These are phyloP conservation scores for Kazachstania kunashirensis DNA, from an alignment of 805 yeast species.

Conservation along the genomic window DNA sequence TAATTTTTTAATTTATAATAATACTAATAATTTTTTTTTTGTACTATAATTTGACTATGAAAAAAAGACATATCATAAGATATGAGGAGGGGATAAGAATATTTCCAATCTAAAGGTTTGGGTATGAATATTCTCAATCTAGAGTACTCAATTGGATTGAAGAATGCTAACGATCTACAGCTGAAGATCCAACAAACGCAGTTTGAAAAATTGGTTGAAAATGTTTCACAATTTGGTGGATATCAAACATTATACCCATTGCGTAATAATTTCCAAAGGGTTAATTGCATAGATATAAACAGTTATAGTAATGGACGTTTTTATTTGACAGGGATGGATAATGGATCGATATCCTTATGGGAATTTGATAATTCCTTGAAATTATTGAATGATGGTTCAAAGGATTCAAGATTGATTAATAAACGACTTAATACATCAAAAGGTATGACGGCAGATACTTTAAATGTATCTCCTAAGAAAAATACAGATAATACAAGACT, in stretches of 20 bases:
- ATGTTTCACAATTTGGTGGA: not conserved
- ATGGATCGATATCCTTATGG: constrained; percentile 31
- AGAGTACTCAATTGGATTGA: constrained; percentile 1
- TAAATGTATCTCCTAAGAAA: not conserved
- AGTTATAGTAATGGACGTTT: constrained; percentile 10
- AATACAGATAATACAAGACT: constrained; percentile 1
- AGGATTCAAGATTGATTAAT: constrained; percentile 18
- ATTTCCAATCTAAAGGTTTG: too few relatives aligned
- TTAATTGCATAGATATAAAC: constrained; percentile 18
- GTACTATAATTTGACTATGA: too few relatives aligned
- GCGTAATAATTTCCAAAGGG: not conserved
- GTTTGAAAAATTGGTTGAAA: constrained; percentile 17
- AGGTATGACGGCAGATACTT: not conserved
- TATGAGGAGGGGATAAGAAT: too few relatives aligned
- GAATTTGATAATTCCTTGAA: constrained; percentile 13
- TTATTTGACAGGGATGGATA: constrained; percentile 19
- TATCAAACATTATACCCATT: not conserved
- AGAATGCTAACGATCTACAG: constrained; percentile 7
- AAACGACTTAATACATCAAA: constrained; percentile 20
- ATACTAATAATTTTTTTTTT: too few relatives aligned
- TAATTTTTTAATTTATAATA: too few relatives aligned
- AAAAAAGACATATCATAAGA: too few relatives aligned
- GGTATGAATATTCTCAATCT: constrained; percentile 4
- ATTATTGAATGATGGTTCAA: not conserved
- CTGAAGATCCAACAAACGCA: constrained; percentile 8